phyloP scores from a whole-genome alignment of 208 protist species.

The Porcisia deanei region DNA sequence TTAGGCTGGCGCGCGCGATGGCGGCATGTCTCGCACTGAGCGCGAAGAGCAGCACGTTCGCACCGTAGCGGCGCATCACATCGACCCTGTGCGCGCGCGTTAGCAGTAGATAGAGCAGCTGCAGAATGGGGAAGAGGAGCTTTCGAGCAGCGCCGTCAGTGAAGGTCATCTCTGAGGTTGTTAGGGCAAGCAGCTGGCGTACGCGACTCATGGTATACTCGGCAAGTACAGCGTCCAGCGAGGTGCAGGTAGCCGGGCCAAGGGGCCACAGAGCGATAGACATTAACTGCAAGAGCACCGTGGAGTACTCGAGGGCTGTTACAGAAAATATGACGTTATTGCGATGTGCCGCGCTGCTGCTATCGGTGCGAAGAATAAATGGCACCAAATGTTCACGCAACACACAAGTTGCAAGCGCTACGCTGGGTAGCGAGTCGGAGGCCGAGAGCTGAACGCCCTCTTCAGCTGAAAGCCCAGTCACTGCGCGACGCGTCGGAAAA shows the following conservation, averaged over 20 bases:
- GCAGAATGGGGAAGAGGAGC: conserved; percentile 19
- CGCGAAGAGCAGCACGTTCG: conserved; percentile 25
- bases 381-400: conserved; percentile 5
- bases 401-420: not conserved
- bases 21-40: not conserved
- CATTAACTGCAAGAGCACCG: conserved; percentile 9
- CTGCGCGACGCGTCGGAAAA: not conserved
- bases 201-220: conserved; percentile 29
- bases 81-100: conserved; percentile 37
- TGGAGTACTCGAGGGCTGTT: conserved; percentile 5
- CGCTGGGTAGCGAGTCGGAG: not conserved
- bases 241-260: not conserved
- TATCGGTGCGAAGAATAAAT: conserved; percentile 2
- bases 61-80: conserved; percentile 37
- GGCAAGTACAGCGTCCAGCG: conserved; percentile 16
- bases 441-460: not conserved
- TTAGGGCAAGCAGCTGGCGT: conserved; percentile 21
- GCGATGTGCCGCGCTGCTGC: not conserved
- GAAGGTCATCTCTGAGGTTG: conserved; percentile 4
- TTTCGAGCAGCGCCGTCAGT: not conserved
- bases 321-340: not conserved
- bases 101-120: conserved; percentile 46
- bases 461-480: not conserved
- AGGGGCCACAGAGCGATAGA: conserved; percentile 19
- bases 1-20: not conserved